Conservation (phyloP, 2,329 filamentous ascomycete species). For the Beauveria sp. region DNA sequence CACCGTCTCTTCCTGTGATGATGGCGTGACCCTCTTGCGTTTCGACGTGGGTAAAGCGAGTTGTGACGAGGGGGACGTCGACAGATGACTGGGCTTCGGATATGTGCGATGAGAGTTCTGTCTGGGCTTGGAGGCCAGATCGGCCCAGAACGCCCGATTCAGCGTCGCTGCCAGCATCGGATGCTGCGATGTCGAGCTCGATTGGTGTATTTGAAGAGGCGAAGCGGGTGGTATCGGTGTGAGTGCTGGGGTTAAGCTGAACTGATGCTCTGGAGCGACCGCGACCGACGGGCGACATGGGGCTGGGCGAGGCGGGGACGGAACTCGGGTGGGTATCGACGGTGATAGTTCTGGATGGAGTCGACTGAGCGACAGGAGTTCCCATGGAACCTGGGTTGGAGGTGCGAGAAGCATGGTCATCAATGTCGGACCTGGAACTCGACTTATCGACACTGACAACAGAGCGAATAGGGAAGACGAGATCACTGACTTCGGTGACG, state of each 20-base stretch:
- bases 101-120: conserved; percentile 13
- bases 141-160: conserved; percentile 15
- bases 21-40: conserved; percentile 75
- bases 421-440: conserved; percentile 30
- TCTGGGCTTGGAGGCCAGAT: background rate
- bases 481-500: conserved; percentile 40
- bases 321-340: conserved; percentile 18
- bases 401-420: conserved; percentile 31
- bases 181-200: conserved; percentile 24
- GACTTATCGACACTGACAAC: conserved; percentile 61
- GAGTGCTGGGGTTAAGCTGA: conserved; percentile 37
- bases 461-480: conserved; percentile 77
- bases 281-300: conserved; percentile 1
- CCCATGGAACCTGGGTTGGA: conserved; percentile 26
- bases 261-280: conserved; percentile 14
- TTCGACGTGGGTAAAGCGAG: conserved; percentile 70
- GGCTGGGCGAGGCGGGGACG: background rate
- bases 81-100: conserved; percentile 18
- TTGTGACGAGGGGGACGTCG: conserved; percentile 50
- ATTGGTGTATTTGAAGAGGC: conserved; percentile 29
- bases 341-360: conserved; percentile 19
- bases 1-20: conserved; percentile 69
- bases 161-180: conserved; percentile 26
- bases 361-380: conserved; percentile 23
- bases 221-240: conserved; percentile 33